Evolutionary conservation across 495 filamentous ascomycete genomes (phyloP).

Genomic region (Penicillium turbatum): DNA sequence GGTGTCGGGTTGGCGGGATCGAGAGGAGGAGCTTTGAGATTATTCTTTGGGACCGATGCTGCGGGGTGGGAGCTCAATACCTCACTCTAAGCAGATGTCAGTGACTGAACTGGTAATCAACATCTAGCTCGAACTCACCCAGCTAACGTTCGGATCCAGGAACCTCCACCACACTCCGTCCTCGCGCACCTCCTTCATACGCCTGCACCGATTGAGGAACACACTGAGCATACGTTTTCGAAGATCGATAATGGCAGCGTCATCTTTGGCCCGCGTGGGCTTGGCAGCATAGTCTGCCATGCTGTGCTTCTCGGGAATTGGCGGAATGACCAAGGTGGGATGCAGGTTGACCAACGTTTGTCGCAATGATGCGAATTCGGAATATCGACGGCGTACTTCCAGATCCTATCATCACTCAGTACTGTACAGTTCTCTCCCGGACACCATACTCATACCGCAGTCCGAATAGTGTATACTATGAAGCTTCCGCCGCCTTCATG

Average conservation of each 20-base stretch:
- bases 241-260: constrained; percentile 90
- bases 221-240: constrained; percentile 94
- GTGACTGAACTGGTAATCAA: constrained; percentile 29
- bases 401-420: constrained; percentile 60
- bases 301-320: constrained; percentile 96
- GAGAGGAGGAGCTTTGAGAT: constrained; percentile 86
- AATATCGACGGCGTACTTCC: constrained; percentile 91
- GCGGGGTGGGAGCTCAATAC: constrained; percentile 87
- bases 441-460: constrained; percentile 60
- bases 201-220: constrained; percentile 86
- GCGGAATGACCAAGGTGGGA: constrained; percentile 89
- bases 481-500: constrained; percentile 82
- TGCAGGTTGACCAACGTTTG: constrained; percentile 85
- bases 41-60: constrained; percentile 86
- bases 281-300: constrained; percentile 98
- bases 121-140: constrained; percentile 53
- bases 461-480: constrained; percentile 95
- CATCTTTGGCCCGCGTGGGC: constrained; percentile 95
- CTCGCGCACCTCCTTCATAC: constrained; percentile 88
- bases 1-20: constrained; percentile 85
- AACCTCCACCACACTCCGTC: constrained; percentile 98
- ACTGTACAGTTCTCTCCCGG: background rate
- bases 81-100: constrained; percentile 59
- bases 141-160: constrained; percentile 95
- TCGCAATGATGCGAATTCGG: constrained; percentile 90